A percentile compares a stretch with the other conserved stretches of the same genome.
phyloP scores from a whole-genome alignment of 441 rosid species.

The Sinapis alba region DNA sequence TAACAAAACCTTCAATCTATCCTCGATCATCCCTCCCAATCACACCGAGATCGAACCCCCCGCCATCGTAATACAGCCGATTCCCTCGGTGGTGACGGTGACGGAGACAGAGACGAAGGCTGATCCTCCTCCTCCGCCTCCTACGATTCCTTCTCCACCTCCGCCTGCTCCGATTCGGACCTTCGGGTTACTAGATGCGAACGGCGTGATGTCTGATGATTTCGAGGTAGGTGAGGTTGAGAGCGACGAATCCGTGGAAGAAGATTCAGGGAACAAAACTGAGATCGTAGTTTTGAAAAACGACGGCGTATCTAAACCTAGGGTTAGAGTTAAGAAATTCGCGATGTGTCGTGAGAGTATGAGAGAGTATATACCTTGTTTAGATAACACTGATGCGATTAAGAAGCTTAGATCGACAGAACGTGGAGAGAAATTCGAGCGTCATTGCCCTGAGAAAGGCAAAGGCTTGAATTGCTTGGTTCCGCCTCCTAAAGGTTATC shows the following conservation, averaged over 20 bases:
- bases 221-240: slow-evolving; percentile 89
- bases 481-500: slow-evolving; percentile 79
- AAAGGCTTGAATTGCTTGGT: slow-evolving; percentile 78
- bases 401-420: slow-evolving; percentile 70
- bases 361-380: slow-evolving; percentile 93
- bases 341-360: slow-evolving; percentile 61
- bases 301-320: slow-evolving; percentile 34
- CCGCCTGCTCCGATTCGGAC: slow-evolving; percentile 39
- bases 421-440: slow-evolving; percentile 81
- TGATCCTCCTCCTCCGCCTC: slow-evolving; percentile 19
- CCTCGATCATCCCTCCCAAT: slow-evolving; percentile 42
- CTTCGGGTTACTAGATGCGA: slow-evolving; percentile 79
- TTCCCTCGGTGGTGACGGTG: slow-evolving; percentile 29
- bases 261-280: slow-evolving; percentile 63
- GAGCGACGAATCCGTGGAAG: slow-evolving; percentile 64
- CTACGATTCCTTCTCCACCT: slow-evolving; percentile 37
- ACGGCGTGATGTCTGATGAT: slow-evolving; percentile 84
- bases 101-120: slow-evolving; percentile 16
- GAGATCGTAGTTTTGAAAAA: slow-evolving; percentile 33
- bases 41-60: slow-evolving; percentile 10
- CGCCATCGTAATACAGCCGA: neutral
- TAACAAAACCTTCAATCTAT: slow-evolving; percentile 50
- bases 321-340: slow-evolving; percentile 49
- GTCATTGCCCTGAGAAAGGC: slow-evolving; percentile 82
- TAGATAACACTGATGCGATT: slow-evolving; percentile 79